Percentiles rank a stretch among this genome's conserved stretches.
Evolutionary conservation across 1,284 basidiomycete species (phyloP).

Genomic region (Austropuccinia psidii): DNA sequence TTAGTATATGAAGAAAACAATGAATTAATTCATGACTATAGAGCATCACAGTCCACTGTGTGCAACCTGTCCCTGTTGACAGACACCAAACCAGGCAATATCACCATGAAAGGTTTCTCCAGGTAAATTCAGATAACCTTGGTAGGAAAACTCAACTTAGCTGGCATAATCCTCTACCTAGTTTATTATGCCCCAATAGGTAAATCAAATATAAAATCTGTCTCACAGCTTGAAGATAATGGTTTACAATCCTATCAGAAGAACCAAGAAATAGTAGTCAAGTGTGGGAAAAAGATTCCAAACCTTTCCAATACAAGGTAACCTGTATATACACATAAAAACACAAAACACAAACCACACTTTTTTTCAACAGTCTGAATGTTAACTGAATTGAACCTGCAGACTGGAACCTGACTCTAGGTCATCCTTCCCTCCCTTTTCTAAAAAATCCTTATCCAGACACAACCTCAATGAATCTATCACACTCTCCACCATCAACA

Average conservation of each 20-base stretch:
- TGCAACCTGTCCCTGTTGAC: too few species aligned
- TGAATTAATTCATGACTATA: too few species aligned
- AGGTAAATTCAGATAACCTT: too few species aligned
- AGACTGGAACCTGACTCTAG: neutral
- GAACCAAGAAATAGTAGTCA: neutral
- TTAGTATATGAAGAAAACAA: too few species aligned
- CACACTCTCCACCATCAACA: too few species aligned
- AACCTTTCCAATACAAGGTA: neutral
- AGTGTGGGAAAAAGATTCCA: neutral
- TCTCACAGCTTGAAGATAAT: neutral
- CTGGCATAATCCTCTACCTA: neutral
- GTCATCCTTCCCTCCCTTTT: neutral
- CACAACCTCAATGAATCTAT: too few species aligned
- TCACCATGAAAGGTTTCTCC: too few species aligned
- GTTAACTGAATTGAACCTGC: neutral
- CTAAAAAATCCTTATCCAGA: neutral
- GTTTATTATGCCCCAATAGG: neutral
- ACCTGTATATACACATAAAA: neutral
- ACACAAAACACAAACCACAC: neutral
- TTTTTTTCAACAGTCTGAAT: too few species aligned
- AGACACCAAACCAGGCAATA: too few species aligned
- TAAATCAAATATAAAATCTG: neutral
- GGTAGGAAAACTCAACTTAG: too few species aligned
- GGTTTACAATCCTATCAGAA: neutral
- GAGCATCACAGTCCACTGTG: too few species aligned